Percentiles rank a stretch among this genome's conserved stretches.
Evolutionary conservation across 352 stramenopile genomes (phyloP).

Genomic region (Phytophthora sp.): DNA sequence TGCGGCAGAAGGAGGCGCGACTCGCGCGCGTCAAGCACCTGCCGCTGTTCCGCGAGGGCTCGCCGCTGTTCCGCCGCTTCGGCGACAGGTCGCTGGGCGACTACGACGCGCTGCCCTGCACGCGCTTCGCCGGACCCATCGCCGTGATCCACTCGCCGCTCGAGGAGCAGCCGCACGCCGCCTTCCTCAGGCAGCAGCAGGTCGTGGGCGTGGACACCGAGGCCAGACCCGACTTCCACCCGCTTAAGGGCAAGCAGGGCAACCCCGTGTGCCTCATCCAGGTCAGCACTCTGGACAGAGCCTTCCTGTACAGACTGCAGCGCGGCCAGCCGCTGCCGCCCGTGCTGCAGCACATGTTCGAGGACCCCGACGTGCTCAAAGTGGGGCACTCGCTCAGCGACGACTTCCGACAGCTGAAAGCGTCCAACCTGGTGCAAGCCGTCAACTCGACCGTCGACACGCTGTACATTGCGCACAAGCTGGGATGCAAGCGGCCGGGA

Average conservation of each 20-base stretch:
- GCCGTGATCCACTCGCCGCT: slow-evolving; percentile 66
- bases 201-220: slow-evolving; percentile 82
- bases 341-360: slow-evolving; percentile 63
- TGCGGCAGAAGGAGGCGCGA: slow-evolving; percentile 54
- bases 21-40: slow-evolving; percentile 64
- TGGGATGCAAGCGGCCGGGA: slow-evolving; percentile 75
- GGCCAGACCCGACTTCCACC: slow-evolving; percentile 65
- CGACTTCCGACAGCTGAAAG: slow-evolving; percentile 72
- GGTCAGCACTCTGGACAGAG: slow-evolving; percentile 73
- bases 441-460: slow-evolving; percentile 83
- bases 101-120: slow-evolving; percentile 55
- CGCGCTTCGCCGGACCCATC: slow-evolving; percentile 59
- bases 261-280: slow-evolving; percentile 86
- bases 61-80: slow-evolving; percentile 53
- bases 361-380: slow-evolving; percentile 68
- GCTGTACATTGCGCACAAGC: slow-evolving; percentile 75
- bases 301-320: slow-evolving; percentile 76
- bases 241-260: slow-evolving; percentile 46
- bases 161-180: slow-evolving; percentile 55
- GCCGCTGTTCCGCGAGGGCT: slow-evolving; percentile 72
- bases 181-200: slow-evolving; percentile 62
- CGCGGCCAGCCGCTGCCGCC: slow-evolving; percentile 59
- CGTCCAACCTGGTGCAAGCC: slow-evolving; percentile 56
- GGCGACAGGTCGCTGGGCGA: slow-evolving; percentile 53
- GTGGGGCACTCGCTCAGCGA: slow-evolving; percentile 80